Percentiles rank a stretch among this genome's conserved stretches.
Evolutionary conservation across 1,139 yeast species (phyloP).

Genomic region (Entelexis paramagnoliae): DNA sequence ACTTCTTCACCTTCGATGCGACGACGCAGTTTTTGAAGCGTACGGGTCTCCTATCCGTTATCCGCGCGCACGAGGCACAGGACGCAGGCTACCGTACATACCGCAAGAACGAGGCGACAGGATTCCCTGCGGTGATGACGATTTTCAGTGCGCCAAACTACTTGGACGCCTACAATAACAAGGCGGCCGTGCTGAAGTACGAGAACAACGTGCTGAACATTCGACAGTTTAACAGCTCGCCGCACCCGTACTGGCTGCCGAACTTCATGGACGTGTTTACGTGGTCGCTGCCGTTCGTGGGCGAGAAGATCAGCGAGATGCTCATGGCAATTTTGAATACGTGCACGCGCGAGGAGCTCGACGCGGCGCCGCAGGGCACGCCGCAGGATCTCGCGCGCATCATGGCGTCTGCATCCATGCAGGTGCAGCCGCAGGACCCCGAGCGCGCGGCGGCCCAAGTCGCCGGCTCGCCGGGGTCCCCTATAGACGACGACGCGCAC

Average conservation of each 20-base stretch:
- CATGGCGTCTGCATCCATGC: slow-evolving; percentile 21
- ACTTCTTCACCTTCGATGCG: slow-evolving; percentile 77
- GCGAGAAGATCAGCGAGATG: slow-evolving; percentile 92
- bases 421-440: slow-evolving; percentile 10
- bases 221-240: slow-evolving; percentile 83
- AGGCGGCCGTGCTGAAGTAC: slow-evolving; percentile 87
- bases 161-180: slow-evolving; percentile 83
- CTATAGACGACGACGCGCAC: background rate
- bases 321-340: slow-evolving; percentile 80
- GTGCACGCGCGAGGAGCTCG: slow-evolving; percentile 91
- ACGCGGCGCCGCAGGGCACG: slow-evolving; percentile 44
- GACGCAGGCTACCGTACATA: slow-evolving; percentile 96
- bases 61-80: slow-evolving; percentile 96
- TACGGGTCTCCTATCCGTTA: slow-evolving; percentile 69
- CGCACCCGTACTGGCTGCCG: slow-evolving; percentile 96
- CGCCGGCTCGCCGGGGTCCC: background rate
- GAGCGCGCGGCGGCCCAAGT: slow-evolving; percentile 1
- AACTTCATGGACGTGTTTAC: slow-evolving; percentile 96
- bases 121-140: slow-evolving; percentile 87
- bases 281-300: slow-evolving; percentile 96
- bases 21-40: slow-evolving; percentile 70
- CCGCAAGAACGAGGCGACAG: slow-evolving; percentile 71
- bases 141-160: slow-evolving; percentile 95
- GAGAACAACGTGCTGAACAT: slow-evolving; percentile 91
- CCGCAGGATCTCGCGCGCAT: slow-evolving; percentile 17